Evolutionary conservation across 2,329 filamentous ascomycete species (phyloP).

Genomic region (Colletotrichum filicis): DNA sequence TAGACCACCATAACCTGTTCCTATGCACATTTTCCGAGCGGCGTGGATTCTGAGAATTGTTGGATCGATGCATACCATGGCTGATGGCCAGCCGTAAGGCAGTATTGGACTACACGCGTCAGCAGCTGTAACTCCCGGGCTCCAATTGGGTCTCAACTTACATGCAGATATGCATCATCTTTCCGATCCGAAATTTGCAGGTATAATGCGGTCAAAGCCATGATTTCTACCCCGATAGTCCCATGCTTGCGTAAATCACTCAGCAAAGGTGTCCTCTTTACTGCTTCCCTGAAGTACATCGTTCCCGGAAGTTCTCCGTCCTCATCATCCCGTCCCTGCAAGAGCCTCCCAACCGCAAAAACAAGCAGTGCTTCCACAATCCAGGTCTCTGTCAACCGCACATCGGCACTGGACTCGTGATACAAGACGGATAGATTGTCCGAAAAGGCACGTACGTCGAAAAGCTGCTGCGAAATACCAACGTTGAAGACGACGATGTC

Average conservation of each 20-base stretch:
- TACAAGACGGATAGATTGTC: conserved; percentile 20
- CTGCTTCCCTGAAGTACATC: conserved; percentile 6
- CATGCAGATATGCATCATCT: conserved; percentile 32
- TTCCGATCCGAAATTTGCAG: conserved; percentile 23
- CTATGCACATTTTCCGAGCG: conserved; percentile 16
- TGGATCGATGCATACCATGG: conserved; percentile 14
- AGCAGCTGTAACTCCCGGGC: background rate
- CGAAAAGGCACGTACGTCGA: conserved; percentile 29
- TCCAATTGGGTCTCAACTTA: background rate
- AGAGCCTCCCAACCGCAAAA: conserved; percentile 19
- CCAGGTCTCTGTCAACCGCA: conserved; percentile 1
- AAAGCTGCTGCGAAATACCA: conserved; percentile 31
- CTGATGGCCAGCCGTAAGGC: conserved; percentile 26
- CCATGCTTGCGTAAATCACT: conserved; percentile 14
- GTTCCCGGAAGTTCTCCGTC: conserved; percentile 1
- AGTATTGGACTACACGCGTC: background rate
- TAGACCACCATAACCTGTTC: conserved; percentile 30
- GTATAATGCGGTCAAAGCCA: conserved; percentile 28
- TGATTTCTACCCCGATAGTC: conserved; percentile 9
- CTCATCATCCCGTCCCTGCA: background rate
- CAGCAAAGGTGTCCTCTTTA: background rate
- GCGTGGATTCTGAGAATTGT: background rate
- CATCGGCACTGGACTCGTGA: background rate
- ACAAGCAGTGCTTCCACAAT: conserved; percentile 20
- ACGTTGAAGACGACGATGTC: conserved; percentile 19